Percentiles rank a stretch among this genome's conserved stretches.
These are phyloP conservation scores for Cucurbita moschata DNA, from an alignment of 306 rosid genomes.

Conservation along the genomic window DNA sequence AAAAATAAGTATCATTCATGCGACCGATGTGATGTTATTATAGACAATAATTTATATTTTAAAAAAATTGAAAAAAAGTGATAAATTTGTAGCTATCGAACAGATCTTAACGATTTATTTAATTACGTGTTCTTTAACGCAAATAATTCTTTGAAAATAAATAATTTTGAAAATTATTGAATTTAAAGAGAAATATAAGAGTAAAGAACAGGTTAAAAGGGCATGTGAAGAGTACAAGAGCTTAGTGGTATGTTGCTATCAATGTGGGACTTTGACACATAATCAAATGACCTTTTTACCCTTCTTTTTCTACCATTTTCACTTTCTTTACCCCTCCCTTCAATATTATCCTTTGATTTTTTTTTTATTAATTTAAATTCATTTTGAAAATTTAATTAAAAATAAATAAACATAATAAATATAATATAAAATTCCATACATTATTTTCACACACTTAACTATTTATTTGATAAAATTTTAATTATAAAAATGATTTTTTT, in stretches of 20 bases:
- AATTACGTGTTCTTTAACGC: too few species aligned
- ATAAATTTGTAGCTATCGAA: not conserved
- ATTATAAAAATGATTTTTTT: too few species aligned
- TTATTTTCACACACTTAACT: too few species aligned
- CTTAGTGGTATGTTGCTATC: not conserved
- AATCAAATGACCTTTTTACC: not conserved
- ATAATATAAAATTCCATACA: too few species aligned
- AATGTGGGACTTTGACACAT: slow-evolving; percentile 4
- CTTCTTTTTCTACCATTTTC: not conserved
- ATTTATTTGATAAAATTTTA: too few species aligned
- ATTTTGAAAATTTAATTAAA: not conserved
- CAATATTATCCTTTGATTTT: not conserved
- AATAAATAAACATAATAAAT: not conserved
- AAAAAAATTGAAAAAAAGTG: not conserved
- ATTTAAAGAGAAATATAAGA: not conserved
- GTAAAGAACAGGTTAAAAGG: not conserved
- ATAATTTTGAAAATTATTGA: not conserved
- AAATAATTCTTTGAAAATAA: too few species aligned
- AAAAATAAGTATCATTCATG: too few species aligned
- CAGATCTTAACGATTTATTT: too few species aligned
- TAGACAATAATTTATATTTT: too few species aligned
- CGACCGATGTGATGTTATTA: not conserved
- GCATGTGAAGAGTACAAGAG: not conserved
- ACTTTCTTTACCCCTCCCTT: not conserved
- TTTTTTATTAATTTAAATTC: not conserved